Base-by-base conservation (phyloP, 2,329 filamentous ascomycete species). In the Scytalidium sp. region DNA sequence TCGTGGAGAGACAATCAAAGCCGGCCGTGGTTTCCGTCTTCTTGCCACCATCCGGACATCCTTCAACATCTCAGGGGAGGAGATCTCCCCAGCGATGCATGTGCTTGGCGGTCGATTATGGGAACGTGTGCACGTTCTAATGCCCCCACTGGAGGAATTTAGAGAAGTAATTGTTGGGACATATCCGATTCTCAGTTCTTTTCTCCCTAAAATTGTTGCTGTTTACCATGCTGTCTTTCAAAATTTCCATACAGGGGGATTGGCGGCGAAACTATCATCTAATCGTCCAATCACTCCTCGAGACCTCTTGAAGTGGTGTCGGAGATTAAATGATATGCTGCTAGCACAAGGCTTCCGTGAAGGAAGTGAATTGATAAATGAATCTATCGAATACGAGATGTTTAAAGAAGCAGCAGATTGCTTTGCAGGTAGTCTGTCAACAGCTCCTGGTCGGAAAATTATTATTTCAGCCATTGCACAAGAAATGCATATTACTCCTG, bases 321-420 rank as follows among this genome's bases (percentile, higher is more conserved):
- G 83, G 43, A 82, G 94, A 51, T 74, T 97, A 19, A 77, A 84
- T 45, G 75, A 80, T 46, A 80, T 90, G 15, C 72, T 97, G 19
- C 63, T 76, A 49, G 68, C 76, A 8, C 74, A 79, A 10, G 81
- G 84, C 1, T 82, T 83, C 19, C 85, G 79, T 56, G 86, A 80
- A 20, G 83, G 84, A 10, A 76, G 81, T 19, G 88, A 94, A 64
- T 76, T 85, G 0, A 81, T 91, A 19, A 83, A 77, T n/a, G 88
- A 93, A 60, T 80, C 79, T 2, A 81, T 81, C 1, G 76, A 82
- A 56, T 87, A 97, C 61, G 84, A 87, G 60, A 96, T 97, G 68
- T 97, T 97, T 62, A 81, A 96, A 72, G 94, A 99, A 64, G 89
- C 91, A 1, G 79, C 94, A 46, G 94, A 99, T 67, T 95, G 92